Conservation (phyloP, 495 filamentous ascomycete genomes). For the Hypoxylon crocopeplum region DNA sequence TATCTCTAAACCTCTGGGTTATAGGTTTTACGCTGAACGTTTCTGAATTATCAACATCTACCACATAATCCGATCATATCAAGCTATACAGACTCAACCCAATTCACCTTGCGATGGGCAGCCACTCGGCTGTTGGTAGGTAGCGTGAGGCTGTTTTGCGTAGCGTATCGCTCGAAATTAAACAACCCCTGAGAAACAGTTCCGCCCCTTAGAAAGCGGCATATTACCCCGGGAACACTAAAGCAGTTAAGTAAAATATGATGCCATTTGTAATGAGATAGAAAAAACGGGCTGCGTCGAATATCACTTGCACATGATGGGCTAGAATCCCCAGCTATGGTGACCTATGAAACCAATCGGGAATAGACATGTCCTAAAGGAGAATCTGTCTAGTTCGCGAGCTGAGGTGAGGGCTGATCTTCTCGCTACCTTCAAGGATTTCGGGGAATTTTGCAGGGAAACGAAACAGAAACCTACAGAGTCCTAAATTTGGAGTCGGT, state of each 20-base stretch:
- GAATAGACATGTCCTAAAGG: conserved; percentile 3
- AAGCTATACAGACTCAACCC: neutral
- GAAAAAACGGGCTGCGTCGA: too few species aligned
- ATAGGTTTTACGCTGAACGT: conserved; percentile 4
- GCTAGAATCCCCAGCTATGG: conserved; percentile 14
- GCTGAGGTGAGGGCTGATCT: conserved; percentile 18
- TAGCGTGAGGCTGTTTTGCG: conserved; percentile 32
- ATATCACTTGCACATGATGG: neutral
- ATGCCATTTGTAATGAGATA: conserved; percentile 23
- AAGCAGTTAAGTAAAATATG: conserved; percentile 18
- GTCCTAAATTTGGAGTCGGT: conserved; percentile 31
- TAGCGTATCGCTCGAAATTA: conserved; percentile 33
- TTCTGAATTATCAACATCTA: conserved; percentile 13
- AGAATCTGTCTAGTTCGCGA: conserved; percentile 4
- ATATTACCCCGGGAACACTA: conserved; percentile 19
- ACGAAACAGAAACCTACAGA: conserved; percentile 28
- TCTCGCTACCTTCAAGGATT: neutral
- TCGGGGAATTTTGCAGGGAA: conserved; percentile 29
- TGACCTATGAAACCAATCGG: conserved; percentile 1
- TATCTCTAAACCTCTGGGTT: conserved; percentile 1
- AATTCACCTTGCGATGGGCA: conserved; percentile 11
- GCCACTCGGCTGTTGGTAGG: conserved; percentile 35
- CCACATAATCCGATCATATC: conserved; percentile 8
- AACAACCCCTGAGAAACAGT: conserved; percentile 27
- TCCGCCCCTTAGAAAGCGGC: conserved; percentile 19